These are phyloP conservation scores for Magnaporthiopsis rhizophila DNA, from an alignment of 2,329 filamentous ascomycete species.

Conservation along the genomic window DNA sequence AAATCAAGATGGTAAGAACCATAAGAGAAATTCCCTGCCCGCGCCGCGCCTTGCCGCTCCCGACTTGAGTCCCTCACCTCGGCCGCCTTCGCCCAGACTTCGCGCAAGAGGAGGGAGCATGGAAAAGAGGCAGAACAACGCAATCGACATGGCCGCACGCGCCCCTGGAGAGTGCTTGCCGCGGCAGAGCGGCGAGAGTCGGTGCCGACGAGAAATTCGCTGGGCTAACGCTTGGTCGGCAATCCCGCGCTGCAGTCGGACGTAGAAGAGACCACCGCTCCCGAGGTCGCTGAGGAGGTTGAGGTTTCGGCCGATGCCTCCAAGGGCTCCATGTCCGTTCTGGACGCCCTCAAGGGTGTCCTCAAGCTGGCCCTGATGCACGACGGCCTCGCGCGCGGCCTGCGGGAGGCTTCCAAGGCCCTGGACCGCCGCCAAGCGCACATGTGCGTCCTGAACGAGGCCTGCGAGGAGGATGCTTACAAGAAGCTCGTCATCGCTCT, in stretches of 20 bases:
- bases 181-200: not conserved
- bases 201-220: not conserved
- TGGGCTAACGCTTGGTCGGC: not conserved
- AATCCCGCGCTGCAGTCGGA: slow-evolving; percentile 63
- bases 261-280: slow-evolving; percentile 98
- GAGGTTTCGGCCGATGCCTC: slow-evolving; percentile 88
- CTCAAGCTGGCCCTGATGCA: slow-evolving; percentile 98
- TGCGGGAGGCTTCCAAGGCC: slow-evolving; percentile 97
- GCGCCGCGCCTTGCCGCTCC: not conserved
- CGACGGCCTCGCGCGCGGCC: slow-evolving; percentile 96
- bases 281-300: slow-evolving; percentile 80
- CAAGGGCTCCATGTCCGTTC: slow-evolving; percentile 93
- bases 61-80: not conserved
- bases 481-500: slow-evolving; percentile 99
- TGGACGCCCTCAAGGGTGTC: slow-evolving; percentile 97
- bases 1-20: slow-evolving; percentile 51
- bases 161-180: not conserved
- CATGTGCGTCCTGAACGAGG: slow-evolving; percentile 99
- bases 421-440: slow-evolving; percentile 97
- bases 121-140: not conserved
- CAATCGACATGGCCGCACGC: too few relatives aligned
- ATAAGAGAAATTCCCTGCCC: not conserved
- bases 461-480: slow-evolving; percentile 99
- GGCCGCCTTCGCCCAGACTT: not conserved
- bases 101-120: not conserved